Evolutionary conservation across 2,329 filamentous ascomycete species (phyloP).

Genomic region (Emergomyces africanus): DNA sequence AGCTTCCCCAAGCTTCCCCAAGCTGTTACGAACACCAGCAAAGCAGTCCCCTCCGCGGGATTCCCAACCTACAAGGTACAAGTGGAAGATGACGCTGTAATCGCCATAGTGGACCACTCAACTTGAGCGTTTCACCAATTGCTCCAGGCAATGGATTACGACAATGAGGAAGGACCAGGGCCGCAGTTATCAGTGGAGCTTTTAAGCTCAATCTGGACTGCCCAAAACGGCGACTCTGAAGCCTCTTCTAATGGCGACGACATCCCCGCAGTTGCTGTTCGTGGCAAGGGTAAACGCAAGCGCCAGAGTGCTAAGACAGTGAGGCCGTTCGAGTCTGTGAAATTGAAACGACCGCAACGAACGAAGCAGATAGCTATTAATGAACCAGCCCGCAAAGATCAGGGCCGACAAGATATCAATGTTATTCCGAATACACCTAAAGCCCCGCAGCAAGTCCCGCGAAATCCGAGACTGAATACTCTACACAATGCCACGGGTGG

Average conservation of each 20-base stretch:
- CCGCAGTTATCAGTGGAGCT: background rate
- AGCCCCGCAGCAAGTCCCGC: background rate
- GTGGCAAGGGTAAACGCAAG: background rate
- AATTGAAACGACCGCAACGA: background rate
- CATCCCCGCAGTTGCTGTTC: background rate
- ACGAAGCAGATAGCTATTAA: background rate
- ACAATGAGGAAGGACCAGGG: background rate
- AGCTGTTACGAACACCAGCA: background rate
- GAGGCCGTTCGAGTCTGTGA: background rate
- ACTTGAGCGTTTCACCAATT: background rate
- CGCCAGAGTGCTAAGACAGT: background rate
- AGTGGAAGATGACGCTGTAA: background rate
- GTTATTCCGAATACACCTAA: background rate
- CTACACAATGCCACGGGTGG: background rate
- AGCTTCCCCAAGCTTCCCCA: background rate
- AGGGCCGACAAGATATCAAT: background rate
- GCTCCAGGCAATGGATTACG: background rate
- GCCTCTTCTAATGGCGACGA: background rate
- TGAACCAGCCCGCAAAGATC: background rate
- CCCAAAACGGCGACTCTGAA: background rate
- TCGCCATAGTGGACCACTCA: background rate
- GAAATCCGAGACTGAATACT: background rate
- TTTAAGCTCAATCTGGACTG: background rate
- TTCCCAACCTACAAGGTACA: background rate
- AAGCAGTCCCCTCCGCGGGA: background rate